Percentiles rank a stretch among this genome's conserved stretches.
phyloP scores from a whole-genome alignment of 306 rosid species.

The Pyrus betulifolia region DNA sequence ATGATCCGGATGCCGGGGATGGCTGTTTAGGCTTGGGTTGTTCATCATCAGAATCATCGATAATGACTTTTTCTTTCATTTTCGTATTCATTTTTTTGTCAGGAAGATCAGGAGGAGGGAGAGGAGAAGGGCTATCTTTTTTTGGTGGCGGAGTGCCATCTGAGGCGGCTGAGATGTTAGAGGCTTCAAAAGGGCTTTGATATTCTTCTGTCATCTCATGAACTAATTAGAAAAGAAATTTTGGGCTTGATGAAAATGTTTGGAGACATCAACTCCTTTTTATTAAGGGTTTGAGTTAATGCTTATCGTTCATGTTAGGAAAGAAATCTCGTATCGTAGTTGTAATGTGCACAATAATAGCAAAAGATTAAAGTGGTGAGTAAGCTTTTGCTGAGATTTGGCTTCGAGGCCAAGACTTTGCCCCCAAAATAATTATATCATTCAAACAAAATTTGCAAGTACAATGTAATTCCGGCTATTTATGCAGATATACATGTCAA shows the following conservation, averaged over 20 bases:
- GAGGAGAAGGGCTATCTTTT: background rate
- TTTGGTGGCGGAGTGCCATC: background rate
- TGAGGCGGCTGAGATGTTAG: conserved; percentile 38
- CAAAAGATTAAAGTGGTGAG: conserved; percentile 12
- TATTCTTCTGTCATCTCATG: conserved; percentile 25
- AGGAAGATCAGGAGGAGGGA: background rate
- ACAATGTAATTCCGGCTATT: background rate
- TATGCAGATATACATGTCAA: conserved; percentile 14
- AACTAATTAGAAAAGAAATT: background rate
- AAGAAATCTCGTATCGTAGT: conserved; percentile 21
- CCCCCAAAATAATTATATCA: background rate
- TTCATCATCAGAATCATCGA: background rate
- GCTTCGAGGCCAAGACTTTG: background rate
- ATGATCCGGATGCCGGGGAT: background rate
- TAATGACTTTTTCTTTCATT: conserved; percentile 8
- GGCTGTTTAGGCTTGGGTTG: background rate
- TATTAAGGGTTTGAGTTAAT: conserved; percentile 32
- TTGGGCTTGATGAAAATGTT: conserved; percentile 3
- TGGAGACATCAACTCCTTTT: conserved; percentile 12
- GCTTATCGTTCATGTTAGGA: conserved; percentile 18
- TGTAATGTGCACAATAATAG: conserved; percentile 11
- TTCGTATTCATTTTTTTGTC: conserved; percentile 9
- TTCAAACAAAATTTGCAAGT: conserved; percentile 5
- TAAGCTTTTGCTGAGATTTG: background rate
- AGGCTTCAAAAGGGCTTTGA: conserved; percentile 31